Evolutionary conservation across 2,329 filamentous ascomycete genomes (phyloP).

Genomic region (Fusarium hainanense): DNA sequence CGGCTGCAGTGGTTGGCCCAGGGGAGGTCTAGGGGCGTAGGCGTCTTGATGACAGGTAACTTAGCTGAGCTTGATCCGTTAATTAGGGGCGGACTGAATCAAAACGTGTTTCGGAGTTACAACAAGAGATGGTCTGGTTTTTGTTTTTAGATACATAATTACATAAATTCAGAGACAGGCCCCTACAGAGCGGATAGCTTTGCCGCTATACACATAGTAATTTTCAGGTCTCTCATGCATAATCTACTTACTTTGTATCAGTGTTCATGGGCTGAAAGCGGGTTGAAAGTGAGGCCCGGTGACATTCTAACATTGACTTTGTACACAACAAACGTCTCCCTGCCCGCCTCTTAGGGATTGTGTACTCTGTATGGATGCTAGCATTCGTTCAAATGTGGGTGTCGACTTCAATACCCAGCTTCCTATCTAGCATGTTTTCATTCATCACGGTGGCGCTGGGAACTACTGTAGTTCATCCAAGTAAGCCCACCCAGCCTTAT

Average conservation of each 20-base stretch:
- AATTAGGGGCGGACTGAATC: conserved; percentile 24
- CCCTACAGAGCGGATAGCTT: not conserved
- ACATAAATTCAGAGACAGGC: not conserved
- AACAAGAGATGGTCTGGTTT: conserved; percentile 3
- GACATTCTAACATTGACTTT: not conserved
- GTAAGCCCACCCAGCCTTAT: conserved; percentile 10
- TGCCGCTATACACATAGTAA: not conserved
- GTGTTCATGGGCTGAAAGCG: not conserved
- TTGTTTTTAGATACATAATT: conserved; percentile 14
- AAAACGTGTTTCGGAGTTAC: conserved; percentile 31
- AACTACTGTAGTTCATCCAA: not conserved
- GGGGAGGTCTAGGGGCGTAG: not conserved
- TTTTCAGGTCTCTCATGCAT: not conserved
- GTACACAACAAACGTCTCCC: not conserved
- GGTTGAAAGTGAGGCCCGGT: not conserved
- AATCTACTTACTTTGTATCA: not conserved
- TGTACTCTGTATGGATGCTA: not conserved
- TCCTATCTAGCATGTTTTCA: not conserved
- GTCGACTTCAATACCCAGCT: not conserved
- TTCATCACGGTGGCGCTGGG: not conserved
- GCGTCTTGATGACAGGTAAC: conserved; percentile 8
- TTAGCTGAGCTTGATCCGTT: conserved; percentile 9
- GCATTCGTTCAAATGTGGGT: not conserved
- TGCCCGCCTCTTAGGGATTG: not conserved
- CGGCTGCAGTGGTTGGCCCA: conserved; percentile 21